Evolutionary conservation across 1,284 basidiomycete genomes (phyloP), one percentile per base, ranked within the genome.

Genomic region (Trichosporon sp.): DNA sequence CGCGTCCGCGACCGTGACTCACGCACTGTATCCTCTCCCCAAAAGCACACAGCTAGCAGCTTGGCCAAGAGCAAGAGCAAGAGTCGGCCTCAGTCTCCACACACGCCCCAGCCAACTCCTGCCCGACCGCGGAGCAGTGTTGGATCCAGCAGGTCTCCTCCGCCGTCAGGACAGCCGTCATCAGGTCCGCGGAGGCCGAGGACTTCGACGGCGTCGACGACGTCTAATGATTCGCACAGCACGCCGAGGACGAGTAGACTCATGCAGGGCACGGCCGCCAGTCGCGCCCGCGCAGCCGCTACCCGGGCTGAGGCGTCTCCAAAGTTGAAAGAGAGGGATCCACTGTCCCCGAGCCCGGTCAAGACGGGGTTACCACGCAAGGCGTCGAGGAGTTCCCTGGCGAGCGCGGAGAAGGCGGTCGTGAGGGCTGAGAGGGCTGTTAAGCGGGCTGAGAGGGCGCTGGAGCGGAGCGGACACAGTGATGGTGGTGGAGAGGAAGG

Each of bases 221-320:
- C 36, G 11, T 44, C 58, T 2, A 23, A 44, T 14, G 29, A 32
- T 13, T 31, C 44, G 14, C 49, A 27, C 49, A 29, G 25, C 58
- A 44, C 40, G 19, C 10, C 19, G 9, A 44, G 40, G 8, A 60
- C 52, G 13, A 62, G 61, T 7, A 58, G 66, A 8, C 61, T 68
- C 14, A 34, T 68, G 56, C 66, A 65, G 63, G 66, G 66, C 16
- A 68, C 66, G 0, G 66, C 66, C 1, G 59, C 63, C 16, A 60
- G 58, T 31, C 66, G 66, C 13, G 66, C 66, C 11, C 63, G 66
- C 4, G 66, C 63, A 0, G 66, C 66, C 0, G 66, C 63, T 1
- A 60, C 56, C 0, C 56, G 56, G 14, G 56, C 37, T 21, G 40
- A 44, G 10, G 19, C 40, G 19, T 23, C 19, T 6, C 6, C 19